phyloP scores from a whole-genome alignment of 495 filamentous ascomycete species.

The Xylaria nigripes region DNA sequence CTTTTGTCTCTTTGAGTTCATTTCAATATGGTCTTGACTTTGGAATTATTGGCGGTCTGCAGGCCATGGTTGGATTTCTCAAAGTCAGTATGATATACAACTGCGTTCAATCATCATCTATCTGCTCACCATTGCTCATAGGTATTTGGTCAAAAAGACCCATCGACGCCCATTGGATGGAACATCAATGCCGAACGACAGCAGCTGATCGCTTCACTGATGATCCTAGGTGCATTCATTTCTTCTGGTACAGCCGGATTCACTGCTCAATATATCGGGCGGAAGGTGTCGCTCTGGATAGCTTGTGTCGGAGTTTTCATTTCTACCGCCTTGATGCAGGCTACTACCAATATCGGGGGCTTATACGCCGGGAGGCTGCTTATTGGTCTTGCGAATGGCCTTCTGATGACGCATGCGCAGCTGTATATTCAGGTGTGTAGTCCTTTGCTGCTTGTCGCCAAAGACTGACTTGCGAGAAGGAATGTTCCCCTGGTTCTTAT shows the following conservation, averaged over 20 bases:
- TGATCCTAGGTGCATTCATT: slow-evolving; percentile 54
- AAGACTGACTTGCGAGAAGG: slow-evolving; percentile 19
- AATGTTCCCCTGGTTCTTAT: slow-evolving; percentile 43
- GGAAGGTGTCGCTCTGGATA: slow-evolving; percentile 41
- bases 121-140: slow-evolving; percentile 4
- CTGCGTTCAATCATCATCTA: no score
- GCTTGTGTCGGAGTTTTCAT: slow-evolving; percentile 42
- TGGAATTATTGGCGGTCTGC: slow-evolving; percentile 51
- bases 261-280: slow-evolving; percentile 39
- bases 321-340: slow-evolving; percentile 51
- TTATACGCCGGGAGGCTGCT: slow-evolving; percentile 50
- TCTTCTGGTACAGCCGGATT: slow-evolving; percentile 47
- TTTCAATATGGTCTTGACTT: slow-evolving; percentile 61
- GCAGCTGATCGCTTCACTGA: slow-evolving; percentile 50
- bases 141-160: slow-evolving; percentile 36
- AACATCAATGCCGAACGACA: slow-evolving; percentile 47
- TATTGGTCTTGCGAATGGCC: slow-evolving; percentile 49
- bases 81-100: slow-evolving; percentile 24
- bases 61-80: slow-evolving; percentile 56
- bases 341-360: slow-evolving; percentile 42
- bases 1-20: slow-evolving; percentile 42
- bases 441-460: not conserved
- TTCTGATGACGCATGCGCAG: slow-evolving; percentile 54
- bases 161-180: slow-evolving; percentile 40
- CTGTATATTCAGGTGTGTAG: slow-evolving; percentile 43